These are phyloP conservation scores for Fistulinella prunicolor DNA, from an alignment of 768 basidiomycete genomes.

Conservation along the genomic window DNA sequence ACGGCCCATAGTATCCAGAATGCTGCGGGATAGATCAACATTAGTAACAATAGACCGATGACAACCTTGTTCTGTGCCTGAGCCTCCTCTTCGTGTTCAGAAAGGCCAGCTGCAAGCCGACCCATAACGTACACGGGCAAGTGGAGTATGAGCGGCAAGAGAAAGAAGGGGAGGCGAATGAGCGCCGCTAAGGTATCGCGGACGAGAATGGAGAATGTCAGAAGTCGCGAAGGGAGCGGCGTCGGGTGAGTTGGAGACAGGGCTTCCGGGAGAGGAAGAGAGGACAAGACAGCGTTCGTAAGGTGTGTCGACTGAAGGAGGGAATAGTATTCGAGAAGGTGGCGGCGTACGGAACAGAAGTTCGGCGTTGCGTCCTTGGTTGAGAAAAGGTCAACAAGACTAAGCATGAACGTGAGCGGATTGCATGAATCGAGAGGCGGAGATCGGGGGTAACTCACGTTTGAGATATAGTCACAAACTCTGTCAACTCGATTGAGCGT, in stretches of 20 bases:
- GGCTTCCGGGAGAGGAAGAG: conserved; percentile 78
- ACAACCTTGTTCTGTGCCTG: conserved; percentile 97
- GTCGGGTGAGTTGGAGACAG: conserved; percentile 77
- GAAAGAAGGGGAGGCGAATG: conserved; percentile 82
- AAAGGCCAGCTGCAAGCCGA: conserved; percentile 67
- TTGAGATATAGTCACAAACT: conserved; percentile 84
- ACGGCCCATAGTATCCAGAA: conserved; percentile 88
- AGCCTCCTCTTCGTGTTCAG: conserved; percentile 87
- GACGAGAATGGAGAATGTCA: conserved; percentile 73
- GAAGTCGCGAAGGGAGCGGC: conserved; percentile 75
- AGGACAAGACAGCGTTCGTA: conserved; percentile 80
- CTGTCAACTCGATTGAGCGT: conserved; percentile 68
- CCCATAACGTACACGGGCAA: conserved; percentile 84
- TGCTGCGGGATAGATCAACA: conserved; percentile 75
- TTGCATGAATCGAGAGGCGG: conserved; percentile 11
- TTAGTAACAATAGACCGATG: conserved; percentile 72
- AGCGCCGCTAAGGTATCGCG: conserved; percentile 72
- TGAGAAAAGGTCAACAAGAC: conserved; percentile 86
- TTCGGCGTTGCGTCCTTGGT: conserved; percentile 59
- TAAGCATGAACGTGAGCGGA: conserved; percentile 36
- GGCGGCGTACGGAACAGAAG: conserved; percentile 57
- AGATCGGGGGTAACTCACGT: conserved; percentile 58
- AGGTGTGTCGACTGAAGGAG: conserved; percentile 78
- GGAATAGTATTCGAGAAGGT: conserved; percentile 85
- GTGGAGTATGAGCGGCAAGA: conserved; percentile 81